These are phyloP conservation scores for Cryomyces minteri DNA, from an alignment of 495 filamentous ascomycete genomes.

Conservation along the genomic window DNA sequence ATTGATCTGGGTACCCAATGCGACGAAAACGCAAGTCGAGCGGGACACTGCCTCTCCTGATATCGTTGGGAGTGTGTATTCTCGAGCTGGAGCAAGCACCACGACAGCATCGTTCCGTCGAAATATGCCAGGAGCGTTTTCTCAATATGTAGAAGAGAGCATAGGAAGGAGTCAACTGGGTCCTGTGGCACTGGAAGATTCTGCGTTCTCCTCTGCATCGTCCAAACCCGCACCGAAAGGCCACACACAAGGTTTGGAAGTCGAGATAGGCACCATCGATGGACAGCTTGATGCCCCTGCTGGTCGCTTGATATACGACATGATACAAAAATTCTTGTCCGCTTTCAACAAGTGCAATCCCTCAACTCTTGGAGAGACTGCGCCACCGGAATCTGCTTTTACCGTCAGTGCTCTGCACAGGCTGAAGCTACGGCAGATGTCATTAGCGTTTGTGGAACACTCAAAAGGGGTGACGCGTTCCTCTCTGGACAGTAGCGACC, in stretches of 20 bases:
- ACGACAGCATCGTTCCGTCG: slow-evolving; percentile 2
- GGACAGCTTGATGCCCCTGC: slow-evolving; percentile 1
- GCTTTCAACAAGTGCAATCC: slow-evolving; percentile 12
- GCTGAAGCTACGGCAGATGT: not conserved
- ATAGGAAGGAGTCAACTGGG: not conserved
- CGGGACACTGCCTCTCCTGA: too few species aligned
- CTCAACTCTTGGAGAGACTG: not conserved
- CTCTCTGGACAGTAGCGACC: not conserved
- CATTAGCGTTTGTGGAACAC: not conserved
- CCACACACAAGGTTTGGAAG: not conserved
- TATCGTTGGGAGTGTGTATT: too few species aligned
- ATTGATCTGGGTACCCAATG: too few species aligned
- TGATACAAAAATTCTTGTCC: slow-evolving; percentile 8
- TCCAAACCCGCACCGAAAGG: too few species aligned
- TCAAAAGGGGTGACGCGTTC: not conserved
- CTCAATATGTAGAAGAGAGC: slow-evolving; percentile 11
- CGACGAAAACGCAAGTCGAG: too few species aligned
- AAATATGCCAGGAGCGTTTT: slow-evolving; percentile 21
- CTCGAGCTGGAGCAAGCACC: not conserved
- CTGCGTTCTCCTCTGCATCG: too few species aligned
- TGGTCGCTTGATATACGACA: not conserved
- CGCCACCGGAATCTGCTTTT: not conserved
- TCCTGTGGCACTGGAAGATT: too few species aligned
- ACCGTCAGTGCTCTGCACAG: not conserved
- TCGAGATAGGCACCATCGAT: not conserved